A percentile compares a stretch with the other conserved stretches of the same genome.
These are phyloP conservation scores for Eremothecium sinecaudum DNA, from an alignment of 1,139 yeast species.

Conservation along the genomic window DNA sequence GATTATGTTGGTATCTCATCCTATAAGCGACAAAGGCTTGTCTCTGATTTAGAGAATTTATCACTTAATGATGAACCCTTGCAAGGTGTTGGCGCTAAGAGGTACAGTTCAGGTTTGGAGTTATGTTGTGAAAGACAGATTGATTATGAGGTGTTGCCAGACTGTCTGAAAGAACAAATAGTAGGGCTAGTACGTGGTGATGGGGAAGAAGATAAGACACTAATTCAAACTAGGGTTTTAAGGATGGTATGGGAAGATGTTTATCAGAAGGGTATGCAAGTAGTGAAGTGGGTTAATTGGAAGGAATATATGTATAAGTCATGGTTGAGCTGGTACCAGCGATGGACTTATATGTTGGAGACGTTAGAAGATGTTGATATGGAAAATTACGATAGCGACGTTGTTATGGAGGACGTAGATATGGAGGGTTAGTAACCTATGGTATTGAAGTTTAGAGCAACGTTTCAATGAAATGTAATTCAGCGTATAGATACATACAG, in stretches of 20 bases:
- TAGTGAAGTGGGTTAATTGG: conserved; percentile 25
- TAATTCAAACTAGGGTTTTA: conserved; percentile 9
- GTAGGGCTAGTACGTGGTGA: conserved; percentile 6
- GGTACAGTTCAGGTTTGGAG: not conserved
- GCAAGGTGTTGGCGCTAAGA: not conserved
- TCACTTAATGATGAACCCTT: conserved; percentile 14
- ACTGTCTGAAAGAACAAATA: conserved; percentile 4
- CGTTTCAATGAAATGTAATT: too few species aligned
- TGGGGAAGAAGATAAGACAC: conserved; percentile 5
- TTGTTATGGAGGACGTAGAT: too few species aligned
- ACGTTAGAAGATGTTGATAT: not conserved
- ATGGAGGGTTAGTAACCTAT: too few species aligned
- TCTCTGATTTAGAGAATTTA: conserved; percentile 25
- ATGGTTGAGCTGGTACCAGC: conserved; percentile 24
- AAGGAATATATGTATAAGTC: conserved; percentile 12
- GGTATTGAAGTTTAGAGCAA: too few species aligned
- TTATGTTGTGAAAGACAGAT: not conserved
- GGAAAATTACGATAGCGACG: conserved; percentile 3
- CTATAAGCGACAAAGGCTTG: conserved; percentile 24
- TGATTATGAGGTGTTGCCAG: conserved; percentile 4
- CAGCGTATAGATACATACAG: too few species aligned
- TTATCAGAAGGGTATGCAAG: conserved; percentile 18
- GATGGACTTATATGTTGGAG: not conserved
- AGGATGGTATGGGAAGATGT: conserved; percentile 18
- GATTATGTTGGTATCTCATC: conserved; percentile 23